Conservation (phyloP, 2,329 filamentous ascomycete species). For the Diaporthe helianthi region DNA sequence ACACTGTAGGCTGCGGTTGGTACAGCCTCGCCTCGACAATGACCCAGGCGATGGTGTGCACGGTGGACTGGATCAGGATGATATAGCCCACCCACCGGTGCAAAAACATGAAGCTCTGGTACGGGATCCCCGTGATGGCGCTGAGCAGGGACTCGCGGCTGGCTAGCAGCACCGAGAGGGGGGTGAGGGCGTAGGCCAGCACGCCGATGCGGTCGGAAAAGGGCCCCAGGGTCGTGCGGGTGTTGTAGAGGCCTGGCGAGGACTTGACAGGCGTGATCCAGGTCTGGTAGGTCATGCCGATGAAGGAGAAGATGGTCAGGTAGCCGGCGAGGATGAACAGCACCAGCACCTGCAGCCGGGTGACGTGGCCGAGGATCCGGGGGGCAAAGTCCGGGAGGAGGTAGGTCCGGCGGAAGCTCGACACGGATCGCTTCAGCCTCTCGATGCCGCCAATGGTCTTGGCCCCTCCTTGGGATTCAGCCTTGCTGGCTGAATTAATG, state of each 20-base stretch:
- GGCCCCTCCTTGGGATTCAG: background rate
- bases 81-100: constrained; percentile 79
- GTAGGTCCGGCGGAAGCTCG: constrained; percentile 50
- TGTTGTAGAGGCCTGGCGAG: constrained; percentile 64
- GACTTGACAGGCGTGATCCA: constrained; percentile 75
- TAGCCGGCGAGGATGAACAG: constrained; percentile 66
- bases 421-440: constrained; percentile 28
- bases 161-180: constrained; percentile 71
- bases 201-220: constrained; percentile 74
- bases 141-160: constrained; percentile 74
- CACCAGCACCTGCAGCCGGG: constrained; percentile 70
- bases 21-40: constrained; percentile 72
- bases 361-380: constrained; percentile 70
- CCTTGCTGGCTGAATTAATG: background rate
- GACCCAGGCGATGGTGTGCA: constrained; percentile 77
- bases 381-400: constrained; percentile 67
- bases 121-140: constrained; percentile 74
- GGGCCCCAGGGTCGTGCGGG: constrained; percentile 68
- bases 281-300: constrained; percentile 70
- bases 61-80: constrained; percentile 70
- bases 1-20: constrained; percentile 71
- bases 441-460: constrained; percentile 17
- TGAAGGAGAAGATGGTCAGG: constrained; percentile 71
- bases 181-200: constrained; percentile 76
- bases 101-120: constrained; percentile 79